A percentile compares a stretch with the other conserved stretches of the same genome.
Conservation (phyloP, 306 rosid species). For the Pyrus bretschneideri region DNA sequence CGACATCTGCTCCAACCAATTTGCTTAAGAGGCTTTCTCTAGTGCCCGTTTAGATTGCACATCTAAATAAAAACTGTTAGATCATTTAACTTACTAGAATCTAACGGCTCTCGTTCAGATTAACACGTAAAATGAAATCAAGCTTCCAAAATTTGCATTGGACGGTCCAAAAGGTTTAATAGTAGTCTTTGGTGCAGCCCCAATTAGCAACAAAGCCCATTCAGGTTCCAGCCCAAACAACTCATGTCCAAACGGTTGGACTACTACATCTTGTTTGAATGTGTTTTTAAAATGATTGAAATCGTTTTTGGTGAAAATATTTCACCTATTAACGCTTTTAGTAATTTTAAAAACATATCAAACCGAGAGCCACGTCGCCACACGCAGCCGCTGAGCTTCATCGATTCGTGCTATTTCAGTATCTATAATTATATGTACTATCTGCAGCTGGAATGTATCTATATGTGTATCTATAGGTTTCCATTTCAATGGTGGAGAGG, state of each 20-base stretch:
- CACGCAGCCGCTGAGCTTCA: background rate
- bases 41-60: no score
- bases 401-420: conserved; percentile 3
- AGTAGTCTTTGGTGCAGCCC: background rate
- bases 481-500: conserved; percentile 53
- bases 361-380: background rate
- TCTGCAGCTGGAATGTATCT: background rate
- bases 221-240: background rate
- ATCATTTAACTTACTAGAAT: no score
- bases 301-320: no score
- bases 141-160: background rate
- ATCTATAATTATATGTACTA: background rate
- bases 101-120: no score
- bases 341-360: no score
- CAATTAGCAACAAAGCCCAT: background rate
- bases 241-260: background rate
- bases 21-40: background rate
- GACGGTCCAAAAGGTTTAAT: no score
- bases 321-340: no score
- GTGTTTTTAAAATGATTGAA: no score
- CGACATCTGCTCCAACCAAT: background rate
- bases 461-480: background rate
- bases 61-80: no score
- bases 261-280: no score
- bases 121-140: no score